Conservation (phyloP, 169 alveolate genomes). For the Babesia ovata region DNA sequence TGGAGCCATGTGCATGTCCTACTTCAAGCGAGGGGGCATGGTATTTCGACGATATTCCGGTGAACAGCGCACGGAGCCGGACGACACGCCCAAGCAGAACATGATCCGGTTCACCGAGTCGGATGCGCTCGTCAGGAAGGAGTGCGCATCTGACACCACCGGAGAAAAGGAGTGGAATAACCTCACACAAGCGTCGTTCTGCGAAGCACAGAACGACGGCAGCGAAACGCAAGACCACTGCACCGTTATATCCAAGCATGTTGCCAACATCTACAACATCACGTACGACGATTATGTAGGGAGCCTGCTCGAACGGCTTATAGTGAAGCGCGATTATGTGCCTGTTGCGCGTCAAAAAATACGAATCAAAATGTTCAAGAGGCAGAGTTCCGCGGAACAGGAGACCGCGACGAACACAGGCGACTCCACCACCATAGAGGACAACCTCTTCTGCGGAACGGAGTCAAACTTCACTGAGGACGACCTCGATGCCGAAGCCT, state of each 20-base stretch:
- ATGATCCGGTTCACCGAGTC: slow-evolving; percentile 35
- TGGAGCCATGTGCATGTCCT: slow-evolving; percentile 73
- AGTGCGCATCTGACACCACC: slow-evolving; percentile 28
- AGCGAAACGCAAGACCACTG: neutral
- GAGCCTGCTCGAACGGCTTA: slow-evolving; percentile 39
- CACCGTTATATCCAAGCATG: slow-evolving; percentile 23
- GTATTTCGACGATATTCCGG: neutral
- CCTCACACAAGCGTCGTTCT: slow-evolving; percentile 10
- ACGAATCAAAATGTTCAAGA: slow-evolving; percentile 53
- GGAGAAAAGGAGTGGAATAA: slow-evolving; percentile 30
- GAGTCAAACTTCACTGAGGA: slow-evolving; percentile 39
- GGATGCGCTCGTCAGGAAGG: slow-evolving; percentile 10
- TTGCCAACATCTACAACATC: slow-evolving; percentile 24
- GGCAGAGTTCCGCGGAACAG: slow-evolving; percentile 1
- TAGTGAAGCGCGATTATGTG: slow-evolving; percentile 22
- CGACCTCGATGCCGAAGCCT: slow-evolving; percentile 20
- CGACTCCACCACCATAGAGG: slow-evolving; percentile 39
- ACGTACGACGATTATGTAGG: slow-evolving; percentile 62
- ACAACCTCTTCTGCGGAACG: slow-evolving; percentile 31
- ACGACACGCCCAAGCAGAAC: slow-evolving; percentile 14
- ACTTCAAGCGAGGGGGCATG: slow-evolving; percentile 23
- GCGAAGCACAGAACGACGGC: neutral
- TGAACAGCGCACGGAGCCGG: neutral
- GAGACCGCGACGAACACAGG: neutral
- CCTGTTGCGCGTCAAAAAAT: slow-evolving; percentile 63